Evolutionary conservation across 495 filamentous ascomycete species (phyloP), one percentile per base, ranked within the genome.

Genomic region (Staphylotrichum tortipilum): DNA sequence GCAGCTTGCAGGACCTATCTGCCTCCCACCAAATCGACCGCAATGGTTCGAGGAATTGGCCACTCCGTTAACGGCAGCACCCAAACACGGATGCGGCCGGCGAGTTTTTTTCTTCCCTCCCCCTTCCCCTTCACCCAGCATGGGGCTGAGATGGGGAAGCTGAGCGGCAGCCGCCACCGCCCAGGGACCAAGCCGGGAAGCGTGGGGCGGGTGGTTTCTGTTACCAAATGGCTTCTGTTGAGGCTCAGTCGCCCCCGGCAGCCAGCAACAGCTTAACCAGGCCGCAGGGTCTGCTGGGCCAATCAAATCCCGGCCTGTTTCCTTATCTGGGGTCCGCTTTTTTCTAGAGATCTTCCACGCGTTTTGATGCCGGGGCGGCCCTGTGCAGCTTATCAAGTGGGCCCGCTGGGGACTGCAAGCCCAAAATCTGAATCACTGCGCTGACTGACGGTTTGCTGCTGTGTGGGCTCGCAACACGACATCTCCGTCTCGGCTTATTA

Each of bases 141-240:
- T 3, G 34, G 36, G 49, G 29, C 43, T 51, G 43, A 30, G 35
- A 44, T 23, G 23, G 37, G 29, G 17, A 23, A 29, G 44, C 17
- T 15, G 33, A 40, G 26, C 23, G 14, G 10, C 26, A 28, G 26
- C 26, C 26, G 26, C 26, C 26, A 31, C 31, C 35, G 6, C 14
- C 30, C 10, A 17, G 17, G 10, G 18, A 40, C 39, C 49, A 17
- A 54, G 44, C 12, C 46, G 44, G 49, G 49, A 54, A 49, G 39
- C 31, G 49, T 52, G 54, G 48, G 48, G 19, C 43, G 17, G 1
- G 11, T 2, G 4, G 44, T 52, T 52, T 49, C 18, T 41, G 26
- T 56, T 56, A 56, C 54, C n/a, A 52, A 40, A 56, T 56, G 12
- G 44, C 45, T 56, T 56, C 18, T 48, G 31, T 12, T 52, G 46